phyloP scores from a whole-genome alignment of 2,329 filamentous ascomycete species.

The Penicillium sp. region DNA sequence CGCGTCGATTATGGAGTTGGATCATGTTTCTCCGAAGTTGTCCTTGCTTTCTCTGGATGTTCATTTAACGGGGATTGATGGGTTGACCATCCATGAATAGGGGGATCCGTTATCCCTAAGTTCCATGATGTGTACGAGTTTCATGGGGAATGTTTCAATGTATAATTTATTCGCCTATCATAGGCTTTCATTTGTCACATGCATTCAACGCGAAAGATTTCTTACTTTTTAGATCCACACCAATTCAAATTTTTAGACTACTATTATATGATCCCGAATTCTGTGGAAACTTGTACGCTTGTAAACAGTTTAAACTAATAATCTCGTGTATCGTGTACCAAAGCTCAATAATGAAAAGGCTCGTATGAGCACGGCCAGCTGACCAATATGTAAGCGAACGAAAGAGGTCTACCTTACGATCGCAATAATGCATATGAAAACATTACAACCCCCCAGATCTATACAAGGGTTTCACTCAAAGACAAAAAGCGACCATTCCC shows the following conservation, averaged over 20 bases:
- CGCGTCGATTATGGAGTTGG: conserved; percentile 2
- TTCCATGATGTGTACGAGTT: too few species aligned
- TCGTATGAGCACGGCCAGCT: not conserved
- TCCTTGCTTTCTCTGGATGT: conserved; percentile 18
- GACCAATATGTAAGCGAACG: not conserved
- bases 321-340: conserved; percentile 10
- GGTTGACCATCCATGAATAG: conserved; percentile 10
- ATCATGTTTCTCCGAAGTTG: conserved; percentile 18
- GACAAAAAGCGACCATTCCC: conserved; percentile 24
- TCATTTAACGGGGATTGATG: conserved; percentile 17
- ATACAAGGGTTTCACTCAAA: conserved; percentile 7
- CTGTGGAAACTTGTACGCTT: not conserved
- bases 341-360: not conserved
- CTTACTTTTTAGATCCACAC: not conserved
- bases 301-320: not conserved
- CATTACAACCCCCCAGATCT: not conserved
- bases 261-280: not conserved
- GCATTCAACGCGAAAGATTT: not conserved
- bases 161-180: not conserved
- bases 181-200: not conserved
- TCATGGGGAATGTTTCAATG: not conserved
- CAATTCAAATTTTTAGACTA: not conserved
- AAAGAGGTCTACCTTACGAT: conserved; percentile 13
- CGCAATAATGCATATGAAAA: conserved; percentile 7
- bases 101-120: too few species aligned